Evolutionary conservation across 129 eudicot species (phyloP).

Genomic region (Deinandra increscens): DNA sequence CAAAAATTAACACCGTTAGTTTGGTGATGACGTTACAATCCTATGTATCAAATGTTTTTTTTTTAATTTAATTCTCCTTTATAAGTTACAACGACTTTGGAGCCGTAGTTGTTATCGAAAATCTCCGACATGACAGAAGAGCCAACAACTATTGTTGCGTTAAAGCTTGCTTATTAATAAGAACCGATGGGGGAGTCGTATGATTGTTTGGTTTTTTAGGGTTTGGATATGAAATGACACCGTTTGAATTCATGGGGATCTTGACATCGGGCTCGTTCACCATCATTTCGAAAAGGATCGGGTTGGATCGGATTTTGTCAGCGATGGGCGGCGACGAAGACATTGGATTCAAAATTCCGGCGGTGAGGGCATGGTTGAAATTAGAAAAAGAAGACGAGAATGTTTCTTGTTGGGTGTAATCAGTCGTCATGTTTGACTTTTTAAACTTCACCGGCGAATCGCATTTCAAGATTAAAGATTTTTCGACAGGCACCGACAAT

Average conservation of each 20-base stretch:
- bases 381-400: conserved; percentile 51
- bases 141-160: conserved; percentile 57
- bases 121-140: conserved; percentile 49
- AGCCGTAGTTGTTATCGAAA: too few relatives aligned
- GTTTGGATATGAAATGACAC: conserved; percentile 24
- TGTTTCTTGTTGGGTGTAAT: too few relatives aligned
- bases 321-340: conserved; percentile 68
- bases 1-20: too few relatives aligned
- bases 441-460: too few relatives aligned
- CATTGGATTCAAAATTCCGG: conserved; percentile 69
- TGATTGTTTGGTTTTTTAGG: conserved; percentile 22
- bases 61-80: too few relatives aligned
- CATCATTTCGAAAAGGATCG: conserved; percentile 99
- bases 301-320: conserved; percentile 88
- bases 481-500: too few relatives aligned
- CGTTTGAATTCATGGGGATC: conserved; percentile 27
- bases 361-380: conserved; percentile 78
- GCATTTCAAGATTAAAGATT: too few relatives aligned
- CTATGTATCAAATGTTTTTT: too few relatives aligned
- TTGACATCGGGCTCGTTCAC: conserved; percentile 76
- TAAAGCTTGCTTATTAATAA: conserved; percentile 51
- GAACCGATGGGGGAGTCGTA: conserved; percentile 21
- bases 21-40: too few relatives aligned
- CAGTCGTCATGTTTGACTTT: too few relatives aligned
- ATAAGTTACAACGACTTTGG: too few relatives aligned